Percentiles rank a stretch among this genome's conserved stretches.
Conservation (phyloP, 2,329 filamentous ascomycete genomes). For the Exophiala spinifera region DNA sequence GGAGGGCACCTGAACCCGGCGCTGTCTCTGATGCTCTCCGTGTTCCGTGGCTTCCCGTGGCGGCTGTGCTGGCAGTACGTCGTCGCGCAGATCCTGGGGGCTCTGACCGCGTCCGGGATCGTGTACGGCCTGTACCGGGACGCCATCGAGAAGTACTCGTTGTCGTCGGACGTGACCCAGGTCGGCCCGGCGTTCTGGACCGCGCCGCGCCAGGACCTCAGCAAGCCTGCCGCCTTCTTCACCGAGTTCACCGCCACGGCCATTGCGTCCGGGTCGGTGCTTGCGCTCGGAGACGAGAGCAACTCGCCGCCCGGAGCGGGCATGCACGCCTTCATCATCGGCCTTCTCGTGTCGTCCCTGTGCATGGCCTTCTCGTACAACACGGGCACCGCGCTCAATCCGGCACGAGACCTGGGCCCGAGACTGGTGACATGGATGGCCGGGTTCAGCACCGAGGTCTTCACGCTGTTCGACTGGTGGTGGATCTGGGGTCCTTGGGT, state of each 20-base stretch:
- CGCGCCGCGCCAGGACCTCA: constrained; percentile 30
- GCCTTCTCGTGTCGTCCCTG: constrained; percentile 39
- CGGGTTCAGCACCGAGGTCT: constrained; percentile 33
- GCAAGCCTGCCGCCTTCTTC: constrained; percentile 36
- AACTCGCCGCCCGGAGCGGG: constrained; percentile 46
- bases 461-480: constrained; percentile 32
- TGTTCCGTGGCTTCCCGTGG: constrained; percentile 38
- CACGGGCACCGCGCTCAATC: constrained; percentile 39
- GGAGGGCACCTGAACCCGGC: constrained; percentile 51
- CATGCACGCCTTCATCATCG: constrained; percentile 45
- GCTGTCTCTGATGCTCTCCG: constrained; percentile 38
- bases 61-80: constrained; percentile 32
- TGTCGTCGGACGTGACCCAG: constrained; percentile 17
- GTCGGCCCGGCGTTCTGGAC: constrained; percentile 34
- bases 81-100: constrained; percentile 37
- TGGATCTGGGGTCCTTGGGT: constrained; percentile 39
- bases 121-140: constrained; percentile 39
- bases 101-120: constrained; percentile 35
- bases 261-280: constrained; percentile 33
- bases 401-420: constrained; percentile 37
- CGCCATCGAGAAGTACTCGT: constrained; percentile 31
- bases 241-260: constrained; percentile 38
- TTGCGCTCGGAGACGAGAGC: constrained; percentile 42
- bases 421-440: constrained; percentile 34
- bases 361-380: constrained; percentile 37